Base-by-base conservation (phyloP, 768 basidiomycete genomes). In the Lactarius akahatsu region DNA sequence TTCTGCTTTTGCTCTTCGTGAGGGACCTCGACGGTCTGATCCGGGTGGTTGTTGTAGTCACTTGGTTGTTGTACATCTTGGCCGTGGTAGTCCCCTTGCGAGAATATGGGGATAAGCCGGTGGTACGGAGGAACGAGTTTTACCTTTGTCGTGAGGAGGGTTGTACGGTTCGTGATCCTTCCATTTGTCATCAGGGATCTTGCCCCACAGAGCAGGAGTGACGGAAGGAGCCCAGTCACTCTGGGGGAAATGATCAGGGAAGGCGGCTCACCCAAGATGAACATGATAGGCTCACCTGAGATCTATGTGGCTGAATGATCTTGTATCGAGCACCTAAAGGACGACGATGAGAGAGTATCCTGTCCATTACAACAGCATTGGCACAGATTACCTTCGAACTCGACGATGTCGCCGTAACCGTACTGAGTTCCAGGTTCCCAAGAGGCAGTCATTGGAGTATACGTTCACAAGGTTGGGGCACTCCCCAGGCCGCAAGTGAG, bases 391-490 rank as follows among this genome's bases (percentile, higher is more conserved):
- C 89, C 84, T 71, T 88, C 69, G 72, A 78, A 90, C 55, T 76
- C 74, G 66, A 91, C 89, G 36, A 85, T 77, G 61, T 82, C 80
- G 66, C 80, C 85, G 52, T 72, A 70, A 71, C 79, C 75, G 79
- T 91, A 91, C 65, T 82, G 73, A 23, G 81, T 85, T 55, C 87
- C 87, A 43, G 88, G 87, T 77, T 86, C 75, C 89, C 89, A 91
- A 55, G 67, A 72, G 63, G 76, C 73, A 0, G 56, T 36, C 84
- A 85, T 86, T 47, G 60, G 75, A 50, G 59, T 45, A n/a, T 34
- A n/a, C 8, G 23, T 13, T 36, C 32, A 36, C 56, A 57, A 57
- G 56, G 3, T 8, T 57, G 30, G 56, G 56, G 56, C 2, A 20
- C 30, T 13, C 11, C 32, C 32, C 18, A 3, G n/a, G 23, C 26